Evolutionary conservation across 176 grass and related monocot species (phyloP), one percentile per base, ranked within the genome.

Genomic region (Ampelocalamus luodianensis): DNA sequence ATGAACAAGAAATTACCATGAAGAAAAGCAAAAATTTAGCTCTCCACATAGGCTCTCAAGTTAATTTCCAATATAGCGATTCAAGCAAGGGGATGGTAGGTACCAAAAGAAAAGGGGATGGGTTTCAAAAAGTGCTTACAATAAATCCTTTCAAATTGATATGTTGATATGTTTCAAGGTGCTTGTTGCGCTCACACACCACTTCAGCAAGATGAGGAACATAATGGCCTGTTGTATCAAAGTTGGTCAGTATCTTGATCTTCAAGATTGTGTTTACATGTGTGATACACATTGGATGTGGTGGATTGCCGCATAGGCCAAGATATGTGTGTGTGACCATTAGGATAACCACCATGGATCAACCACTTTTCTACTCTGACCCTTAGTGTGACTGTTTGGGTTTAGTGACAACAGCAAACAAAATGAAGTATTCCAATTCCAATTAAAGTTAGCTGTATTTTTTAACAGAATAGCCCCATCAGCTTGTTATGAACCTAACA

Each of bases 81-180:
- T 27, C 13, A 56, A 56, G 10, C 37, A 6, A 11, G 9, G 49
- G 56, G 22, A 23, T 71, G 22, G 0, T 69, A 7, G 32, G 32
- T 34, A 20, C 22, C 32, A 84, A 45, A 84, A 67, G 48, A 24
- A 58, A 84, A 84, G 7, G 40, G 54, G 22, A 71, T 56, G 15
- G 11, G 6, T 68, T 56, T 74, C 5, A 48, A 27, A 49, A 59
- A 1, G 38, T 67, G 22, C 80, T 97, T 77, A 94, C 90, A 71
- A 97, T 91, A 81, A 97, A 97, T 42, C 95, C 95, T 82, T 94
- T 94, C 59, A 92, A 40, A 77, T 94, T 92, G 46, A 92, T 91
- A 74, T 43, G 72, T 9, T 83, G 64, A 43, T 89, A 77, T 20
- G 63, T 67, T 58, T 88, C 82, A 53, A 68, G 60, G 20, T 87